Evolutionary conservation across 345 rosid genomes (phyloP).

Genomic region (Laguncularia racemosa): DNA sequence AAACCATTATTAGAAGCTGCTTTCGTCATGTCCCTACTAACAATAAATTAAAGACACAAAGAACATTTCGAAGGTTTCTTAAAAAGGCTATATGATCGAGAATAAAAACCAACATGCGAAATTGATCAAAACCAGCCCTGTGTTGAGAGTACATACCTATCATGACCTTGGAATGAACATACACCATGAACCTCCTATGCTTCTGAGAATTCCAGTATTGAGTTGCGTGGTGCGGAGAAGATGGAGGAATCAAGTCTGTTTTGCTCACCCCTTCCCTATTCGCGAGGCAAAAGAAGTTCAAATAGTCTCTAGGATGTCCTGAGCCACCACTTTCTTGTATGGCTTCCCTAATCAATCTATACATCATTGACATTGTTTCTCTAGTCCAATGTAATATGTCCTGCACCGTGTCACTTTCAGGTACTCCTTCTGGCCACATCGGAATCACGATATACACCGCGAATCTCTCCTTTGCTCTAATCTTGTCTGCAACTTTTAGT

Average conservation of each 20-base stretch:
- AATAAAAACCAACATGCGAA: too few species aligned
- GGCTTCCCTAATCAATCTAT: conserved; percentile 60
- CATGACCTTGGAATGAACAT: conserved; percentile 94
- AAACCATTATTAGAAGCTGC: background rate
- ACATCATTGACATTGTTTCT: conserved; percentile 82
- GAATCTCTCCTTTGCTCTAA: conserved; percentile 55
- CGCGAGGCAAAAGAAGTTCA: conserved; percentile 88
- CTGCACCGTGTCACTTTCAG: conserved; percentile 70
- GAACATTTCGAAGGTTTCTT: too few species aligned
- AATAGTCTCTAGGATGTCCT: conserved; percentile 67
- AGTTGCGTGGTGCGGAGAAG: conserved; percentile 45
- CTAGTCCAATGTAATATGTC: conserved; percentile 94
- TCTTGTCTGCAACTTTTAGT: conserved; percentile 56
- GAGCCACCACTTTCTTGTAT: conserved; percentile 35
- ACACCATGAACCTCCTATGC: conserved; percentile 82
- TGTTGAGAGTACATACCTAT: too few species aligned
- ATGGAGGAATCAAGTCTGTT: conserved; percentile 45
- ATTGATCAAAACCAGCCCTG: too few species aligned
- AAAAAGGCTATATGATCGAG: too few species aligned
- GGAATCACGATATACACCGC: conserved; percentile 75
- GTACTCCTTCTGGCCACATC: conserved; percentile 95
- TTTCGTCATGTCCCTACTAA: too few species aligned
- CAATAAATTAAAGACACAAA: too few species aligned
- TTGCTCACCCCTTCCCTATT: conserved; percentile 60
- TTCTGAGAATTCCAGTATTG: conserved; percentile 79